A percentile compares a stretch with the other conserved stretches of the same genome.
phyloP scores from a whole-genome alignment of 768 basidiomycete genomes.

The Pulveroboletus sp. region DNA sequence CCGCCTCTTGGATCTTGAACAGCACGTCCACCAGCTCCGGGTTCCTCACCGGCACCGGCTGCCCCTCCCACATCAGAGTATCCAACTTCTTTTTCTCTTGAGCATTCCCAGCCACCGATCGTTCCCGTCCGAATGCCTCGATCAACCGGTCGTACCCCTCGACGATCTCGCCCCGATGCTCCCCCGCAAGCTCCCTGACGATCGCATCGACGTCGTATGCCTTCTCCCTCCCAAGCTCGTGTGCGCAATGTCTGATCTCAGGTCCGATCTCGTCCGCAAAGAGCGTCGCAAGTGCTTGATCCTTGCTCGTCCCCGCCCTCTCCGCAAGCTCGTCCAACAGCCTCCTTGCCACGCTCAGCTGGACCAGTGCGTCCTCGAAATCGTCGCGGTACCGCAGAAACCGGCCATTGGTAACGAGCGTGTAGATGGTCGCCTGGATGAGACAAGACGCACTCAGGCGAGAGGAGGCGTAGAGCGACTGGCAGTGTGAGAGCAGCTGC shows the following conservation, averaged over 20 bases:
- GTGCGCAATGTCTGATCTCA: slow-evolving; percentile 89
- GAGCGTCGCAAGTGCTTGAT: slow-evolving; percentile 81
- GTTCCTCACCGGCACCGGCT: slow-evolving; percentile 79
- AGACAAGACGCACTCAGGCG: slow-evolving; percentile 56
- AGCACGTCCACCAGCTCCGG: slow-evolving; percentile 89
- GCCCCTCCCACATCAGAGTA: slow-evolving; percentile 72
- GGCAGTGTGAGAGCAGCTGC: slow-evolving; percentile 69
- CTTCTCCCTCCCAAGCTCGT: slow-evolving; percentile 72
- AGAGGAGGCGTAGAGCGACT: slow-evolving; percentile 51
- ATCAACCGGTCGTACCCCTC: slow-evolving; percentile 57
- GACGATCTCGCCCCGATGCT: slow-evolving; percentile 57
- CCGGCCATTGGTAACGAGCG: slow-evolving; percentile 77
- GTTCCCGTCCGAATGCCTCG: slow-evolving; percentile 46
- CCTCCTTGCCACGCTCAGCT: slow-evolving; percentile 73
- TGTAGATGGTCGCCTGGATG: slow-evolving; percentile 73
- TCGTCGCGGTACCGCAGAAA: slow-evolving; percentile 74
- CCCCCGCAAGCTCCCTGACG: slow-evolving; percentile 56
- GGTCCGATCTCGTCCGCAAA: slow-evolving; percentile 87
- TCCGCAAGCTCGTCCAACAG: slow-evolving; percentile 66
- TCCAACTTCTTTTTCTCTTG: slow-evolving; percentile 52
- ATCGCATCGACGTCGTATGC: slow-evolving; percentile 82
- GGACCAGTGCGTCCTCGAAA: slow-evolving; percentile 69
- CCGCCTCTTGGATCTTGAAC: slow-evolving; percentile 75
- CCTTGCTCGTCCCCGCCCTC: slow-evolving; percentile 65
- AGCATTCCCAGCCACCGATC: slow-evolving; percentile 31